Evolutionary conservation across 129 eudicot species (phyloP), one percentile per base, ranked within the genome.

Genomic region (Centaurea solstitialis): DNA sequence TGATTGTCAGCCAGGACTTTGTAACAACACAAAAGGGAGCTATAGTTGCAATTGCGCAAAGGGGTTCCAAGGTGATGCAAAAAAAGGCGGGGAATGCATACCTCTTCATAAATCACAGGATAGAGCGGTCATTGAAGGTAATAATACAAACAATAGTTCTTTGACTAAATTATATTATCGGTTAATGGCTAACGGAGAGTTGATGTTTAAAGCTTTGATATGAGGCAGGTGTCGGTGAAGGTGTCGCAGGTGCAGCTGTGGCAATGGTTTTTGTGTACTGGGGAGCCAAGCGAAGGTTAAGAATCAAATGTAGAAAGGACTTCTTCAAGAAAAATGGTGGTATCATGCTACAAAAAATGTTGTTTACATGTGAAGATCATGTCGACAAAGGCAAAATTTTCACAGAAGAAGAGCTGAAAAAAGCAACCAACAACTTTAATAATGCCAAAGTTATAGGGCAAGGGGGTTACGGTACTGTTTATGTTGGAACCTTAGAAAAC

Each of bases 351-450:
- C 73, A 82, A 39, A 76, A 82, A 35, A 43, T 77, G 17, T 50
- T 82, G 39, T 69, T 23, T 13, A n/a, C 76, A 30, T 57, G 62
- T 38, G 59, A 82, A n/a, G 81, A 76, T 65, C 40, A 53, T n/a
- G 26, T 26, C 68, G 64, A 82, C 20, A 70, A 39, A 53, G 77
- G 64, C 9, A 76, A 61, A 39, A 82, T 76, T 23, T 82, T 76
- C 86, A 76, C 86, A 5, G 81, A 82, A 76, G 86, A 82, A 57
- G 86, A 70, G 69, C 64, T 82, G 18, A 82, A 70, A 50, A 82
- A 77, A 17, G 81, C 86, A 35, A 82, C 86, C 3, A 38, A 76
- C 37, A 76, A 70, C 78, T 82, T 82, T 68, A 76, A 28, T 12
- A 26, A 70, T 0, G 26, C 23, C 15, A 83, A 83, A 7, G 2